A percentile compares a stretch with the other conserved stretches of the same genome.
Conservation (phyloP, 192 early-diverging fungal species). For the Backusella tarrabulga region DNA sequence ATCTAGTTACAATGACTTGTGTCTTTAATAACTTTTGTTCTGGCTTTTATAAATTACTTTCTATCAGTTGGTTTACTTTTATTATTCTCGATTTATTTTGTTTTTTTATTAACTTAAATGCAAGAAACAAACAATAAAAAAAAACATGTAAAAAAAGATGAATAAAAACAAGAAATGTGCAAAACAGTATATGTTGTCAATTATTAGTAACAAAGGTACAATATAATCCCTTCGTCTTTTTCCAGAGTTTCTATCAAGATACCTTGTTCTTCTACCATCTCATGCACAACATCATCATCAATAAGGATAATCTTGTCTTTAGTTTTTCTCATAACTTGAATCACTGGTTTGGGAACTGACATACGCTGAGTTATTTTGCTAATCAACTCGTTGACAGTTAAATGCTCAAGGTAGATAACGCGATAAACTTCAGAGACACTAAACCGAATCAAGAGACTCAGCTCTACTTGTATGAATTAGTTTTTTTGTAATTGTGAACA, state of each 20-base stretch:
- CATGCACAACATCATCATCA: conserved; percentile 57
- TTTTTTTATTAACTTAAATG: neutral
- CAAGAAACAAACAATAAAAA: neutral
- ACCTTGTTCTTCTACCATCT: conserved; percentile 63
- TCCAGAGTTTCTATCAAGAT: conserved; percentile 49
- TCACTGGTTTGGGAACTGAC: conserved; percentile 9
- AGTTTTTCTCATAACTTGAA: conserved; percentile 19
- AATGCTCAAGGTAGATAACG: conserved; percentile 62
- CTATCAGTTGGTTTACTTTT: conserved; percentile 8
- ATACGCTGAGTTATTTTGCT: conserved; percentile 51
- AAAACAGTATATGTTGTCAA: neutral
- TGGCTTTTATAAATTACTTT: conserved; percentile 5
- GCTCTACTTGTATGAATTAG: conserved; percentile 19
- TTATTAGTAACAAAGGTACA: neutral
- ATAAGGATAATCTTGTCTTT: conserved; percentile 50
- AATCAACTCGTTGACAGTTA: conserved; percentile 53
- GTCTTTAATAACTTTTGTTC: neutral
- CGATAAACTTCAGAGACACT: conserved; percentile 51
- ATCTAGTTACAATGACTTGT: neutral
- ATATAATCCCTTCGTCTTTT: neutral
- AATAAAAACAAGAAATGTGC: neutral
- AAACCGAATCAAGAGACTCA: conserved; percentile 60
- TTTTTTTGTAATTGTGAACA: neutral
- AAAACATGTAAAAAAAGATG: neutral
- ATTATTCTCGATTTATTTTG: neutral